Percentiles rank a stretch among this genome's conserved stretches.
Conservation (phyloP, 257 asterid genomes). For the Fraxinus cuspidata region DNA sequence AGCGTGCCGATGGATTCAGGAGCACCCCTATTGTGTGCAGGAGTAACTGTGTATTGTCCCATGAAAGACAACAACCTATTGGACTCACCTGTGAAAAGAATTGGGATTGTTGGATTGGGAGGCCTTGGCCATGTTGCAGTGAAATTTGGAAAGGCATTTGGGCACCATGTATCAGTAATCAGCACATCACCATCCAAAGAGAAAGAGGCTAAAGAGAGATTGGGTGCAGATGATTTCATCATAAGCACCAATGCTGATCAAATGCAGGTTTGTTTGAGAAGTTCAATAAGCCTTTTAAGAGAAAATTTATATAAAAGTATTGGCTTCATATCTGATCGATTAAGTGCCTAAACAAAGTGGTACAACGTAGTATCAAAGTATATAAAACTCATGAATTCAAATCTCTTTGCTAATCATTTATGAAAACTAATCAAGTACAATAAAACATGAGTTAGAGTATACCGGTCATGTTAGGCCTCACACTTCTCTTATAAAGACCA, state of each 20-base stretch:
- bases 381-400: background rate
- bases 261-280: conserved; percentile 55
- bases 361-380: background rate
- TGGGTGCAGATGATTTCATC: conserved; percentile 83
- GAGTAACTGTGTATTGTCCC: conserved; percentile 68
- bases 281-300: too few relatives aligned
- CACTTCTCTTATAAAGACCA: too few relatives aligned
- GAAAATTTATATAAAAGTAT: too few relatives aligned
- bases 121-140: conserved; percentile 84
- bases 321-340: background rate
- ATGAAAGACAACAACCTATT: conserved; percentile 64
- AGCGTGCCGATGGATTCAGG: conserved; percentile 79
- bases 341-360: background rate
- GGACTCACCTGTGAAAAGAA: conserved; percentile 39
- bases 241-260: conserved; percentile 54
- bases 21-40: conserved; percentile 81
- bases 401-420: background rate
- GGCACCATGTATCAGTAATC: conserved; percentile 73
- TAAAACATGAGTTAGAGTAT: background rate
- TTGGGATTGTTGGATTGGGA: conserved; percentile 74
- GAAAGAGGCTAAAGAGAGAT: conserved; percentile 58
- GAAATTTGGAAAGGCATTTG: conserved; percentile 81
- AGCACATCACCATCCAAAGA: conserved; percentile 87
- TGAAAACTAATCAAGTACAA: background rate
- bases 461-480: too few relatives aligned